Evolutionary conservation across 169 alveolate genomes (phyloP).

Genomic region (Eimeria acervulina): DNA sequence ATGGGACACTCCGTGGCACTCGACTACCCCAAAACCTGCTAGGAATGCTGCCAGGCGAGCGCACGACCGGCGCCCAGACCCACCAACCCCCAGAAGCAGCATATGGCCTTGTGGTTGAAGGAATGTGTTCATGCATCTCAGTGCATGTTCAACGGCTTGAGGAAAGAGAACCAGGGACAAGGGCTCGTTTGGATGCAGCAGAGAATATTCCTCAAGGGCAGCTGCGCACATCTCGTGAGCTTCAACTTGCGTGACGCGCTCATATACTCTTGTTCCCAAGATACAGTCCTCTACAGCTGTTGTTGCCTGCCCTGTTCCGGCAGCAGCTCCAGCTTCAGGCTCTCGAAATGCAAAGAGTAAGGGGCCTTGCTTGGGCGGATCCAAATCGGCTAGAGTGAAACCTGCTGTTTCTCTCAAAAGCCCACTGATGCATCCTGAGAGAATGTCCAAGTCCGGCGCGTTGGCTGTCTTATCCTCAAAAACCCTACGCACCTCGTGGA

Average conservation of each 20-base stretch:
- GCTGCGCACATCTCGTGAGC: constrained; percentile 80
- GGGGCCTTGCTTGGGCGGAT: constrained; percentile 55
- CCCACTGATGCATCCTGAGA: constrained; percentile 4
- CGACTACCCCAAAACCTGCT: constrained; percentile 93
- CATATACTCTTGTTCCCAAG: constrained; percentile 45
- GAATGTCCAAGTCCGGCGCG: constrained; percentile 89
- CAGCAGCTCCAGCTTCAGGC: not conserved
- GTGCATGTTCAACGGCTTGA: constrained; percentile 96
- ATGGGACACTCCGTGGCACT: constrained; percentile 93
- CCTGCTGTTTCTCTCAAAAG: constrained; percentile 43
- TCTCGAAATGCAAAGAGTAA: constrained; percentile 61
- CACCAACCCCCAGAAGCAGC: constrained; percentile 98
- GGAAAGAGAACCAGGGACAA: constrained; percentile 95
- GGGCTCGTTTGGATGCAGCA: constrained; percentile 87
- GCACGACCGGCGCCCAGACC: constrained; percentile 97
- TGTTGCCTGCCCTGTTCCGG: not conserved
- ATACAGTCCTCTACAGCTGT: constrained; percentile 28
- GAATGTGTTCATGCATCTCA: constrained; percentile 95
- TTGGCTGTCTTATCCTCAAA: constrained; percentile 96
- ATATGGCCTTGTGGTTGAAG: constrained; percentile 97
- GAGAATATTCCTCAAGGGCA: constrained; percentile 91
- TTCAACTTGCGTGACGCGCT: constrained; percentile 43
- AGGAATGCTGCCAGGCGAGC: constrained; percentile 97
- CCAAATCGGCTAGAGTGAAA: constrained; percentile 26
- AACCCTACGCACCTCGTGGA: constrained; percentile 98